Conservation (phyloP, 2,329 filamentous ascomycete species). For the Fusarium chaquense region DNA sequence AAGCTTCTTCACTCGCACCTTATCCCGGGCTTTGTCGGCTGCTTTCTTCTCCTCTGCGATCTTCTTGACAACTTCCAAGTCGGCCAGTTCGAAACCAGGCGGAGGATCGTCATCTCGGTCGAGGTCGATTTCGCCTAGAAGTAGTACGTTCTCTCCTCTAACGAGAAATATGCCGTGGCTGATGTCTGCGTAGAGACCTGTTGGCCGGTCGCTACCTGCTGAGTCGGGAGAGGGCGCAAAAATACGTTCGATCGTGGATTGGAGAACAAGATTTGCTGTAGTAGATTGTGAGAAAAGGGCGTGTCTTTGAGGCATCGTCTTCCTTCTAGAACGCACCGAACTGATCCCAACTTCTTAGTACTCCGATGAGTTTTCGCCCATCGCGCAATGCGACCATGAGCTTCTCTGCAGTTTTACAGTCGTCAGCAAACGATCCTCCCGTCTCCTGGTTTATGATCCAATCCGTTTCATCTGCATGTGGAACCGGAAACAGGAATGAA, state of each 20-base stretch:
- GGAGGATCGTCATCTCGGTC: constrained; percentile 92
- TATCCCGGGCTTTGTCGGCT: constrained; percentile 78
- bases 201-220: constrained; percentile 52
- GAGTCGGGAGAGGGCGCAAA: constrained; percentile 70
- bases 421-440: constrained; percentile 46
- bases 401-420: constrained; percentile 75
- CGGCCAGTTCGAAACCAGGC: constrained; percentile 75
- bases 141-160: constrained; percentile 94
- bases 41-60: constrained; percentile 78
- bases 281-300: constrained; percentile 23
- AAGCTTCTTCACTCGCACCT: constrained; percentile 76
- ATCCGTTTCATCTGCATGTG: constrained; percentile 8
- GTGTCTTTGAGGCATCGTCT: background rate
- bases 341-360: constrained; percentile 96
- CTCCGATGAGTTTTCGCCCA: constrained; percentile 92
- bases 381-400: constrained; percentile 91
- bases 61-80: constrained; percentile 76
- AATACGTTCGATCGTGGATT: constrained; percentile 90
- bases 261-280: constrained; percentile 91
- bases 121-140: constrained; percentile 95
- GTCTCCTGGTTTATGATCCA: constrained; percentile 10
- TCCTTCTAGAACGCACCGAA: constrained; percentile 75
- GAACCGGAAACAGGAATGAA: constrained; percentile 19
- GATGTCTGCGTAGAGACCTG: constrained; percentile 82
- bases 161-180: constrained; percentile 90